Evolutionary conservation across 2,329 filamentous ascomycete genomes (phyloP), one percentile per base, ranked within the genome.

Genomic region (Arthrobotrys megalospora): DNA sequence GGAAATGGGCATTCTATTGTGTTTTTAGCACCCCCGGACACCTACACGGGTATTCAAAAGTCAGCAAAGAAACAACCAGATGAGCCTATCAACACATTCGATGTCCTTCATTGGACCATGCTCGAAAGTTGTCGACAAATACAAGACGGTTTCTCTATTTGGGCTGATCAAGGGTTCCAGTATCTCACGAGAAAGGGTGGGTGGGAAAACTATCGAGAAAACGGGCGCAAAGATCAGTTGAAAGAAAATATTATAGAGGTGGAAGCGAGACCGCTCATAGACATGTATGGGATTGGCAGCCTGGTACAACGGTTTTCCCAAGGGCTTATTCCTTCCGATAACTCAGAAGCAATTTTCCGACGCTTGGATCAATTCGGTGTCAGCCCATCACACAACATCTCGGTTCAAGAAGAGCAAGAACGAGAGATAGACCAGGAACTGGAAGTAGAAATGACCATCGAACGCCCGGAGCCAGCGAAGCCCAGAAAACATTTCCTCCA

Each of bases 1-100:
- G 91, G 90, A 0, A 66, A 89, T 0, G 91, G 90, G 0, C 91
- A 94, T 79, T 89, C 88, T 0, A 87, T 93, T 0, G 84, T 88
- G 0, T 92, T 81, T 41, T 75, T 79, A 14, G 80, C 72, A 3
- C 65, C 89, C 0, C 81, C 85, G 0, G 91, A 93, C 72, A 89
- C 93, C 0, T 83, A 87, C 12, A 82, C 81, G 0, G 88, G 88
- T 75, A 90, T 92, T 16, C 71, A 82, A 0, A 80, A 83, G 36
- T 38, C 36, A 8, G 1, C 50, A 81, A 0, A 76, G 45, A 36
- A n/a, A 7, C 5, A 53, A 7, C 11, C 24, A 0, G 52, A 50
- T 1, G 60, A 52, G 4, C 11, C 16, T 7, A 21, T 91, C 16
- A 83, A 83, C 0, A 86, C 90, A 0, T 80, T 83, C 0, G 88